These are phyloP conservation scores for Gossypium mustelinum DNA, from an alignment of 345 rosid species.

Conservation along the genomic window DNA sequence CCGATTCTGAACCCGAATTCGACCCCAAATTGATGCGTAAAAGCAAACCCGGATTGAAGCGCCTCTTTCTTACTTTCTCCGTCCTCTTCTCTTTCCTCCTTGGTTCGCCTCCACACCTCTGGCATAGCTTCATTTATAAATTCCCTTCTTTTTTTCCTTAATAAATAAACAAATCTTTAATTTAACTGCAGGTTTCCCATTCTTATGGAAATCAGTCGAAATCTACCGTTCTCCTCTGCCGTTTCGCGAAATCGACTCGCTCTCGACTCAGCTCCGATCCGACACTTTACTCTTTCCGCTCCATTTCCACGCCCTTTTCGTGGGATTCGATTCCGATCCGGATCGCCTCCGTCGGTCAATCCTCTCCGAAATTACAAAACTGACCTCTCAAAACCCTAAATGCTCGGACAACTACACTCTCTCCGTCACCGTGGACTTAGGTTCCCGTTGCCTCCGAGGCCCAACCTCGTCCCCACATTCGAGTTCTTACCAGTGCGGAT, in stretches of 20 bases:
- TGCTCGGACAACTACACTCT: conserved; percentile 48
- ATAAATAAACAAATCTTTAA: neutral
- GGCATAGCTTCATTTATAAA: neutral
- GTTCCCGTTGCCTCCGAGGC: conserved; percentile 33
- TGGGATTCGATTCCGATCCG: conserved; percentile 39
- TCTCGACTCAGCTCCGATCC: conserved; percentile 48
- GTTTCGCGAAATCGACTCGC: conserved; percentile 59
- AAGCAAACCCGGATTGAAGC: conserved; percentile 70
- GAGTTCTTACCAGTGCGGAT: conserved; percentile 50
- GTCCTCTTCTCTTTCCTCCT: conserved; percentile 73
- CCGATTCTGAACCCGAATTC: conserved; percentile 23
- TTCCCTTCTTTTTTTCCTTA: neutral
- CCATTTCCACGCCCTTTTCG: conserved; percentile 56
- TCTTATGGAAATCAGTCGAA: conserved; percentile 86
- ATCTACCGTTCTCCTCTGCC: conserved; percentile 90
- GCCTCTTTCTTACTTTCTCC: conserved; percentile 61
- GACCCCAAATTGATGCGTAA: conserved; percentile 56
- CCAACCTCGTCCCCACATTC: neutral
- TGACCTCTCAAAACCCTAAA: conserved; percentile 33
- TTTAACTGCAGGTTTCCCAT: conserved; percentile 52
- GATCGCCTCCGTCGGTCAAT: conserved; percentile 38
- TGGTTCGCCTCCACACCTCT: conserved; percentile 26
- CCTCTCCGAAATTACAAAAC: conserved; percentile 33
- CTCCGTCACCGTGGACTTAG: conserved; percentile 46
- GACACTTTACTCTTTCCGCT: conserved; percentile 54